Conservation (phyloP, 805 yeast genomes). For the Phaffomyces thermotolerans region DNA sequence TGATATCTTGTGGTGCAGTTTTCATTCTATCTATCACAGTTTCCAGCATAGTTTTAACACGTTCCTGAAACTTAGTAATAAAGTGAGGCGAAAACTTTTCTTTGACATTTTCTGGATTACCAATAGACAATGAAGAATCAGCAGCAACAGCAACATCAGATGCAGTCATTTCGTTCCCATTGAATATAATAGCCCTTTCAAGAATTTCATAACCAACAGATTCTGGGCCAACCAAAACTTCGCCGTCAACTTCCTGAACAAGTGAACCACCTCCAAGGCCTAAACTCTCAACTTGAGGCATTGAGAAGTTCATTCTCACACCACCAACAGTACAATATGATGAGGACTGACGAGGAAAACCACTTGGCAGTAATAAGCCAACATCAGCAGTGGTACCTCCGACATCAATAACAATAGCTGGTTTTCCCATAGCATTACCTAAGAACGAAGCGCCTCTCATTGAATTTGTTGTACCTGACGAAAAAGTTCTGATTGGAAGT, state of each 20-base stretch:
- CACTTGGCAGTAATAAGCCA: constrained; percentile 36
- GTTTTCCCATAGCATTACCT: constrained; percentile 20
- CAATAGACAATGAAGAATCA: constrained; percentile 9
- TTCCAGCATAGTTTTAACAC: constrained; percentile 20
- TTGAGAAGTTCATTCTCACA: constrained; percentile 40
- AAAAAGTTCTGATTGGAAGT: constrained; percentile 39
- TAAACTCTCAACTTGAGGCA: constrained; percentile 45
- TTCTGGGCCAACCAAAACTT: constrained; percentile 39
- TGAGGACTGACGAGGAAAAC: constrained; percentile 42
- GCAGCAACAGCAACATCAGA: constrained; percentile 31
- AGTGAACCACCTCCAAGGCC: constrained; percentile 48
- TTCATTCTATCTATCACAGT: constrained; percentile 38
- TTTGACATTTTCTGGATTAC: constrained; percentile 19
- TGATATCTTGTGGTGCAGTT: constrained; percentile 37
- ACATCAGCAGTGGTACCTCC: constrained; percentile 48
- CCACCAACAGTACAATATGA: constrained; percentile 40
- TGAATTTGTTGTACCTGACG: constrained; percentile 44
- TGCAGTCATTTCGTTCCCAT: constrained; percentile 35
- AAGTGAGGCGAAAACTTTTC: constrained; percentile 12
- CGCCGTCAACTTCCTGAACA: constrained; percentile 25
- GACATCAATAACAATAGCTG: constrained; percentile 36
- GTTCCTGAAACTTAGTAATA: constrained; percentile 11
- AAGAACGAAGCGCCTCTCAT: constrained; percentile 44
- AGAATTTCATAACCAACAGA: constrained; percentile 36
- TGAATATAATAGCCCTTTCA: constrained; percentile 32